Evolutionary conservation across 257 asterid genomes (phyloP).

Genomic region (Leptodermis oblonga): DNA sequence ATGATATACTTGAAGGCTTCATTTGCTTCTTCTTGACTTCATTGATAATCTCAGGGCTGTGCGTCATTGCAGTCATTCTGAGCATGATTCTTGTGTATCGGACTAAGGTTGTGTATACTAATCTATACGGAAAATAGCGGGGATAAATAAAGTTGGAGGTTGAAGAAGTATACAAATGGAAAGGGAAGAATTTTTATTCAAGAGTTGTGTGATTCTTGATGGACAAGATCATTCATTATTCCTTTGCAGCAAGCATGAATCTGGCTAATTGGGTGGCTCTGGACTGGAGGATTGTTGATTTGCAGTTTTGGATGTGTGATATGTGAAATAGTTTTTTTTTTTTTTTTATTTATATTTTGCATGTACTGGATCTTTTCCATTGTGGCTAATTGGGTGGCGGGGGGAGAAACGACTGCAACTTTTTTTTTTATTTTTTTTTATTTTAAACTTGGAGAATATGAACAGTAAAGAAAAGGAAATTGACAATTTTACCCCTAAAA

Average conservation of each 20-base stretch:
- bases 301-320: background rate
- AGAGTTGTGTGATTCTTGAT: background rate
- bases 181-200: background rate
- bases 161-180: background rate
- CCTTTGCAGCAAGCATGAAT: background rate
- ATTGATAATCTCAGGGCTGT: constrained; percentile 67
- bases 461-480: too few species aligned
- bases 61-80: constrained; percentile 55
- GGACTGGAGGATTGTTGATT: background rate
- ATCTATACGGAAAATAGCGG: constrained; percentile 55
- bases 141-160: constrained; percentile 5
- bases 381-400: too few species aligned
- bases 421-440: too few species aligned
- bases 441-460: too few species aligned
- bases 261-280: too few species aligned
- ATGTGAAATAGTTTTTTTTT: background rate
- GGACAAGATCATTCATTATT: background rate
- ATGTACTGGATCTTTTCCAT: background rate
- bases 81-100: constrained; percentile 76
- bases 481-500: too few species aligned
- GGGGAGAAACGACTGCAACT: too few species aligned
- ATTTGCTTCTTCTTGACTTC: constrained; percentile 73
- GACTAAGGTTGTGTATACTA: constrained; percentile 59
- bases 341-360: too few species aligned
- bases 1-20: constrained; percentile 42